These are phyloP conservation scores for Camelina hispida DNA, from an alignment of 345 rosid genomes.

Conservation along the genomic window DNA sequence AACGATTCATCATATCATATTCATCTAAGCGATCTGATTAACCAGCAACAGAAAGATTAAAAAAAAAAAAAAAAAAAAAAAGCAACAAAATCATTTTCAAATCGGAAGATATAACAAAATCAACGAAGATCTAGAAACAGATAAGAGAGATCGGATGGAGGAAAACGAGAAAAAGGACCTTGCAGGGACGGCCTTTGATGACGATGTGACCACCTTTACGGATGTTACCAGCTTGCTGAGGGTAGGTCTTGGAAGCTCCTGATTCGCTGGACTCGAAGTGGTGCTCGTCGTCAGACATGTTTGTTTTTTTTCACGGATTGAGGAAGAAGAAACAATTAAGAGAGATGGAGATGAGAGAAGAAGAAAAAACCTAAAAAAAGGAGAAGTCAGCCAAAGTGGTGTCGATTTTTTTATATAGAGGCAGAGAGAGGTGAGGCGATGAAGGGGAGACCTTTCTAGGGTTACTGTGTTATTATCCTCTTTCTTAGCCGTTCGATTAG, in stretches of 20 bases:
- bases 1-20: neutral
- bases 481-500: slow-evolving; percentile 32
- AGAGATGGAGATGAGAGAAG: slow-evolving; percentile 5
- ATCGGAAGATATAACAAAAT: neutral
- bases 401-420: slow-evolving; percentile 28
- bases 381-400: slow-evolving; percentile 32
- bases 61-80: neutral
- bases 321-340: neutral
- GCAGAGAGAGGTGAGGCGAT: neutral
- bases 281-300: slow-evolving; percentile 53
- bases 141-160: neutral
- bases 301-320: neutral
- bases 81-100: neutral
- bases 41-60: neutral
- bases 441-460: slow-evolving; percentile 32
- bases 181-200: slow-evolving; percentile 51
- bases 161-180: slow-evolving; percentile 32
- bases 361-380: slow-evolving; percentile 7
- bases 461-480: slow-evolving; percentile 23
- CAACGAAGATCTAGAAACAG: slow-evolving; percentile 28
- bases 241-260: slow-evolving; percentile 52
- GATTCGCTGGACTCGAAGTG: slow-evolving; percentile 51
- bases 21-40: slow-evolving; percentile 23
- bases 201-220: slow-evolving; percentile 52
- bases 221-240: slow-evolving; percentile 51